phyloP scores from a whole-genome alignment of 2,329 filamentous ascomycete species.

The Fusarium camptoceras region DNA sequence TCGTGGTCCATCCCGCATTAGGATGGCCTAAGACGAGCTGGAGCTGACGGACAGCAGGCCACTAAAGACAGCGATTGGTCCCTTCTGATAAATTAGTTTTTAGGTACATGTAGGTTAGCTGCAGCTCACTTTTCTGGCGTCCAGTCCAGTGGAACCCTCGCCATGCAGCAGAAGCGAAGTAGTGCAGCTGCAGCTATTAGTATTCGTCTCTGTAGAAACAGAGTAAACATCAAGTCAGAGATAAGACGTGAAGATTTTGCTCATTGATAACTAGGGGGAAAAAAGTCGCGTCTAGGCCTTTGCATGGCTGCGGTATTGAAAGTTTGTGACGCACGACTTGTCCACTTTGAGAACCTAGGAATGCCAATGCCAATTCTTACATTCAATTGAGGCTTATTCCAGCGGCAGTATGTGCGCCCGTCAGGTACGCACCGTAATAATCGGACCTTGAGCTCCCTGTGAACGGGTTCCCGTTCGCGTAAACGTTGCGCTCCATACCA shows the following conservation, averaged over 20 bases:
- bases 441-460: background rate
- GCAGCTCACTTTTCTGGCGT: conserved; percentile 30
- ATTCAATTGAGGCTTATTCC: conserved; percentile 32
- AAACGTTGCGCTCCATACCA: conserved; percentile 5
- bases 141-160: conserved; percentile 23
- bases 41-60: conserved; percentile 41
- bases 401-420: conserved; percentile 23
- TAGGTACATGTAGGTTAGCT: conserved; percentile 35
- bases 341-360: background rate
- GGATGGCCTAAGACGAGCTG: conserved; percentile 34
- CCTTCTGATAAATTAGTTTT: conserved; percentile 41
- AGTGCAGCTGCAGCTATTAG: conserved; percentile 20
- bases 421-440: background rate
- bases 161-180: background rate
- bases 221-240: conserved; percentile 32
- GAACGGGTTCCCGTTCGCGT: conserved; percentile 11
- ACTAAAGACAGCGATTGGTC: conserved; percentile 40
- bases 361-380: background rate
- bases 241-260: conserved; percentile 12
- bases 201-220: conserved; percentile 36
- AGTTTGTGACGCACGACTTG: conserved; percentile 5
- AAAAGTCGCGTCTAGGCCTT: background rate
- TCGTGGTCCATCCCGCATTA: conserved; percentile 43
- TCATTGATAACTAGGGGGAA: background rate
- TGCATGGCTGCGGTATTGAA: background rate